Base-by-base conservation (phyloP, 768 basidiomycete genomes). In the Panaeolus cyanescens region DNA sequence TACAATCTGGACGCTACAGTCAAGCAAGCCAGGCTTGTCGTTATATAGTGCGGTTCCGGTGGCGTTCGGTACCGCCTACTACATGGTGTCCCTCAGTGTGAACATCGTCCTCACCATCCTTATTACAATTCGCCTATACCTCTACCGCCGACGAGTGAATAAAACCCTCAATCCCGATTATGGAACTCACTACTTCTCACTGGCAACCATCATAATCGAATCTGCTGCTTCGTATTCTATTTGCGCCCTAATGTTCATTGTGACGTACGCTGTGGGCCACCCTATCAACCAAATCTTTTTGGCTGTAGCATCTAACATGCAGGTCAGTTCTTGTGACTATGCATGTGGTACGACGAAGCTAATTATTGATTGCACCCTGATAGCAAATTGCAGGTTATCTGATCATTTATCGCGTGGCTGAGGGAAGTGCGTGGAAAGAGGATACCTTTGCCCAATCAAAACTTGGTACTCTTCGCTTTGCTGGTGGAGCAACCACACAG, bases 331-430 rank as follows among this genome's bases (percentile, higher is more conserved):
- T 22, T 53, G 9, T 32, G 30, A 30, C n/a, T 15, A 37, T n/a
- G 13, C 17, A 13, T 37, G 25, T 12, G 28, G 2, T 39, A 19
- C n/a, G 19, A n/a, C 5, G 45, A 33, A 34, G 10, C 4, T 36
- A 55, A 9, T 54, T 50, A 10, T 28, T 59, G 4, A 30, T 32
- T 37, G 4, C 7, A 10, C 57, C 36, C 20, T 22, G 8, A 61
- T 62, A 83, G 81, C 74, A 80, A 70, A 75, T 82, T 31, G 80
- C 82, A 10, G 76, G 77, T 0, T 79, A 81, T 62, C 72, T 83
- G 22, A 83, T 83, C 58, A 81, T 81, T 34, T 79, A 78, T 40
- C 78, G 81, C n/a, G 70, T 83, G 10, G 77, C 80, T 1, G 71
- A 79, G 61, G 82, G 82, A 13, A 74, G 76, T 25, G 81, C 79